phyloP scores from a whole-genome alignment of 805 yeast genomes.

The Spathaspora passalidarum region DNA sequence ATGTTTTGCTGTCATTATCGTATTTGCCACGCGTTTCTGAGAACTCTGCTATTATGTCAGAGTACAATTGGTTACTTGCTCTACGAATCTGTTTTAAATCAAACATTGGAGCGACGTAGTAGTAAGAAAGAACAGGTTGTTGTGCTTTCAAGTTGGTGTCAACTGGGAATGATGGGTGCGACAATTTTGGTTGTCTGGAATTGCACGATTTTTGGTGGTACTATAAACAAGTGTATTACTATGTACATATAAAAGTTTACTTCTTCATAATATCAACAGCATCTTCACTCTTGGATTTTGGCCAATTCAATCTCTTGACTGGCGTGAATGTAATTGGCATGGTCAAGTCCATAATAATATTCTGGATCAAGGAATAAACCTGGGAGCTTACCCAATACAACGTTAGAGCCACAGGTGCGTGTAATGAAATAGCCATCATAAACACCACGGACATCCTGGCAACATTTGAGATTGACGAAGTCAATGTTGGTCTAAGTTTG shows the following conservation, averaged over 20 bases:
- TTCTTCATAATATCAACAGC: conserved; percentile 8
- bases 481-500: conserved; percentile 51
- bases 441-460: conserved; percentile 75
- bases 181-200: too few species aligned
- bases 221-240: neutral
- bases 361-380: conserved; percentile 71
- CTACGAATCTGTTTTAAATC: conserved; percentile 5
- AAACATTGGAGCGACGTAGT: neutral
- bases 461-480: conserved; percentile 64
- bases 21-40: conserved; percentile 21
- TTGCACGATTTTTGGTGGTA: neutral
- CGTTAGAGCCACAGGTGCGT: conserved; percentile 79
- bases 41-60: conserved; percentile 22
- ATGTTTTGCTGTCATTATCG: conserved; percentile 21
- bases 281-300: conserved; percentile 8
- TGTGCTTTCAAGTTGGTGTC: too few species aligned
- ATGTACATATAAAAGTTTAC: neutral
- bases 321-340: conserved; percentile 60
- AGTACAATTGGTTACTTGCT: conserved; percentile 24
- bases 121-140: too few species aligned
- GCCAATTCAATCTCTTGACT: conserved; percentile 27
- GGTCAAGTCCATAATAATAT: conserved; percentile 60
- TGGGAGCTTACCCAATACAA: conserved; percentile 93
- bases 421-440: conserved; percentile 79
- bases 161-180: too few species aligned